phyloP scores from a whole-genome alignment of 441 rosid species.

The Adansonia grandidieri region DNA sequence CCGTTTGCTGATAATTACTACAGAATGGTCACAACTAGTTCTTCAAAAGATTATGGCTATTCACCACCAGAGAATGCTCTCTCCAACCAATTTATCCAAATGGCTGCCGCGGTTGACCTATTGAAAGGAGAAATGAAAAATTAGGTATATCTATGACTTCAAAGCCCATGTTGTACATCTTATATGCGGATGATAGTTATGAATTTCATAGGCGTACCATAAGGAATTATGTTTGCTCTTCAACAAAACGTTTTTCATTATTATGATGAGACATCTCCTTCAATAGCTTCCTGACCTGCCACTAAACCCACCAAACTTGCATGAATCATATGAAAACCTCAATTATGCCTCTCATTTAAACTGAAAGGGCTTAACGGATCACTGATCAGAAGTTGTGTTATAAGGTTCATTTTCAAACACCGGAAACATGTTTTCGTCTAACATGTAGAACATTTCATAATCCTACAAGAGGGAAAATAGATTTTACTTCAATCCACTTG shows the following conservation, averaged over 20 bases:
- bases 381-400: neutral
- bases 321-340: conserved; percentile 45
- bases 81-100: conserved; percentile 49
- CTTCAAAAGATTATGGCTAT: conserved; percentile 41
- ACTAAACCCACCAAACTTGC: conserved; percentile 66
- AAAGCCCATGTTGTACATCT: conserved; percentile 12
- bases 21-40: conserved; percentile 34
- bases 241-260: conserved; percentile 48
- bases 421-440: neutral
- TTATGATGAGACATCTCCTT: conserved; percentile 66
- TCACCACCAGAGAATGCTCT: conserved; percentile 40
- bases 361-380: conserved; percentile 26
- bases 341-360: conserved; percentile 29
- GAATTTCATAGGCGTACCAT: conserved; percentile 58
- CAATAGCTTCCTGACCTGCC: conserved; percentile 83
- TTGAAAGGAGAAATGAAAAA: conserved; percentile 37
- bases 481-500: conserved; percentile 16
- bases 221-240: conserved; percentile 48
- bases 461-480: neutral
- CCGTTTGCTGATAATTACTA: conserved; percentile 30
- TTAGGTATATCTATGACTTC: too few species aligned
- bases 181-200: conserved; percentile 27
- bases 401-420: neutral
- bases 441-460: neutral
- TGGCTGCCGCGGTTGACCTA: conserved; percentile 58